Evolutionary conservation across 352 stramenopile species (phyloP), one percentile per base, ranked within the genome.

Genomic region (Globisporangium camurandrum): DNA sequence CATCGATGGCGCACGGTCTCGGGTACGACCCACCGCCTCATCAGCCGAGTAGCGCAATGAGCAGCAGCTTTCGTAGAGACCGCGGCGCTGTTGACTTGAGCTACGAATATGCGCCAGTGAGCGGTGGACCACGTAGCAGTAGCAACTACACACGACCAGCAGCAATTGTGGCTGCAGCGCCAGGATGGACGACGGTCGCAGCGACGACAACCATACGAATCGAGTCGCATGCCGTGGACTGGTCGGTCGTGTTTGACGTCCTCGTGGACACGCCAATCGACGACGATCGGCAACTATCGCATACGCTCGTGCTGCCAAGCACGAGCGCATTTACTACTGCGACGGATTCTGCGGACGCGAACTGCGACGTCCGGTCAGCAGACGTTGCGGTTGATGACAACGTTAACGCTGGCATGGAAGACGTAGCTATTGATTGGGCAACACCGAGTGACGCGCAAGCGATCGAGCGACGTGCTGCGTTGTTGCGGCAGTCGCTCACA

Each of bases 401-500:
- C 43, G 19, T 12, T 33, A 27, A 46, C 11, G 23, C n/a, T 4
- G 27, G 24, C n/a, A 23, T 5, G 1, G 24, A 19, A 17, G 14
- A 7, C 33, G n/a, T 33, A 10, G 34, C n/a, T n/a, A n/a, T n/a
- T n/a, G n/a, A n/a, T n/a, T n/a, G n/a, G n/a, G n/a, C n/a, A n/a
- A n/a, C n/a, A n/a, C n/a, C n/a, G n/a, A n/a, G 34, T 1, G 45
- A 39, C 19, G 9, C 11, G 3, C 38, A 20, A 4, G 11, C 7
- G 46, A 38, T 59, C 30, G 30, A 40, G 38, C 2, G 9, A 9
- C 16, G 33, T 17, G 17, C 22, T 3, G 12, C 11, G 7, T 14
- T 22, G 7, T 24, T 62, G 17, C 57, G 46, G 5, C 57, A 65
- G 36, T 26, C 41, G 19, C 14, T 65, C 3, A 53, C 40, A 14